phyloP scores from a whole-genome alignment of 768 basidiomycete genomes.

The Amanita jacksonii region DNA sequence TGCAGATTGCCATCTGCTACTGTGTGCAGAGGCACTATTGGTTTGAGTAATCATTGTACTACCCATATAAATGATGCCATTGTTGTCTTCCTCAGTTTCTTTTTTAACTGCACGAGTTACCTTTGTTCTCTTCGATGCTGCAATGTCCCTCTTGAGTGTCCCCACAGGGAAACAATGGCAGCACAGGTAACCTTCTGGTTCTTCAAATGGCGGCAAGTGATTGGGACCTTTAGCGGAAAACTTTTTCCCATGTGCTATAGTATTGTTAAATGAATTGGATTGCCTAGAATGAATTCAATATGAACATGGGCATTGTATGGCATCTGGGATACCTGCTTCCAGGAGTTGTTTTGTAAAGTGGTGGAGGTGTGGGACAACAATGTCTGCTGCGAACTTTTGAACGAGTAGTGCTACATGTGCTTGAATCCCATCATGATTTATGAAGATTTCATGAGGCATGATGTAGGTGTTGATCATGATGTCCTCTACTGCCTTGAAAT shows the following conservation, averaged over 20 bases:
- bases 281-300: background rate
- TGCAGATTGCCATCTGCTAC: background rate
- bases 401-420: constrained; percentile 8
- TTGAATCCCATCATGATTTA: constrained; percentile 2
- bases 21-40: background rate
- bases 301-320: background rate
- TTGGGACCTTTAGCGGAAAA: constrained; percentile 2
- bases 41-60: background rate
- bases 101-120: background rate
- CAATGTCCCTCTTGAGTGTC: constrained; percentile 6
- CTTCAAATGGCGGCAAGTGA: constrained; percentile 6
- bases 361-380: constrained; percentile 11
- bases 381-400: constrained; percentile 10
- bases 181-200: constrained; percentile 2
- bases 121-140: background rate
- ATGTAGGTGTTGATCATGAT: constrained; percentile 8
- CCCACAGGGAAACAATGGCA: constrained; percentile 1
- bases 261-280: background rate
- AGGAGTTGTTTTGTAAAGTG: constrained; percentile 6
- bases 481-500: constrained; percentile 3
- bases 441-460: constrained; percentile 4
- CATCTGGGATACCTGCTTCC: constrained; percentile 3
- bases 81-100: background rate
- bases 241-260: background rate
- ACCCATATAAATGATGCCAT: background rate